Base-by-base conservation (phyloP, 768 basidiomycete species). In the Psilocybe sp. region DNA sequence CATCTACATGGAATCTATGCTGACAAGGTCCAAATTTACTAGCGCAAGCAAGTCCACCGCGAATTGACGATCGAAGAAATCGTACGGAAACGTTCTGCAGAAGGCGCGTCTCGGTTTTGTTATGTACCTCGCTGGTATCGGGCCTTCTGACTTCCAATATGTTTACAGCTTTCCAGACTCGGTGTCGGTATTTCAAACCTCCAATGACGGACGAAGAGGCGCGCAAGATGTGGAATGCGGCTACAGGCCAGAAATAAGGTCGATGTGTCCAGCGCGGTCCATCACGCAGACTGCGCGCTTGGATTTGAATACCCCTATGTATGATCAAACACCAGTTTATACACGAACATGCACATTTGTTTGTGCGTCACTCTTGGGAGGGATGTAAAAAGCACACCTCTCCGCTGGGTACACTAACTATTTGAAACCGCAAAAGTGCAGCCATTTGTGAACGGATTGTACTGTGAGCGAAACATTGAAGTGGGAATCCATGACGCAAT, bases 151-250 rank as follows among this genome's bases (percentile, higher is more conserved):
- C 34, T 40, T 40, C 48, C 7, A 44, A 10, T 34, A 5, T 15
- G 39, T 44, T 19, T 45, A 40, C 46, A 93, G 90, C 87, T 31
- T 92, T 93, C 64, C 77, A 76, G 51, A 78, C 86, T 40, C 84
- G 89, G 44, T 93, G 90, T 70, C 81, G 79, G 62, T 91, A 86
- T 64, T 93, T 91, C 65, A 70, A 75, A 44, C 87, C 88, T 6
- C 84, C 89, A 31, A 56, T 64, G 49, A 72, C 77, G 13, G 84
- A 87, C 59, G 67, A 57, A 35, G 84, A 87, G 53, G 75, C 77
- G 5, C 75, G 63, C 34, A 57, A 47, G 40, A 55, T 69, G 49
- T 69, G 68, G 68, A 64, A 67, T 35, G 57, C 54, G 8, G 65
- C 64, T 1, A 28, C 23, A 3, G 23, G 23, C 23, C 60, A 60